These are phyloP conservation scores for Ustilago hordei DNA, from an alignment of 1,284 basidiomycete genomes.

Conservation along the genomic window DNA sequence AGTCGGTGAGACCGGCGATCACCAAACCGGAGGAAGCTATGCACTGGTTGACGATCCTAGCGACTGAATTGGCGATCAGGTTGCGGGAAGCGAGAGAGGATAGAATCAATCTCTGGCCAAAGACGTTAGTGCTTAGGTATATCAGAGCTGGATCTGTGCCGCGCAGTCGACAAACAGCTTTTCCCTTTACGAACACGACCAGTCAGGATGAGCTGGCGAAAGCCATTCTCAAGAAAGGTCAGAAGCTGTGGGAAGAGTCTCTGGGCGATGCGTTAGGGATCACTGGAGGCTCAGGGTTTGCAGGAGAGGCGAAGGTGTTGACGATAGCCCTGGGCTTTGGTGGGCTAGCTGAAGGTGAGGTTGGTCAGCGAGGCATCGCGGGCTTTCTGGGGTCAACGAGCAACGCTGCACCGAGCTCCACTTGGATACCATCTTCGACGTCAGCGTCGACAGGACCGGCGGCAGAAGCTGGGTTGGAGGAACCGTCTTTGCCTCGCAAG, in stretches of 20 bases:
- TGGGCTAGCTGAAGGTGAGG: slow-evolving; percentile 82
- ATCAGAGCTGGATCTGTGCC: slow-evolving; percentile 74
- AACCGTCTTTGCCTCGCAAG: slow-evolving; percentile 24
- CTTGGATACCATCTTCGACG: slow-evolving; percentile 27
- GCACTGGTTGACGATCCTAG: slow-evolving; percentile 90
- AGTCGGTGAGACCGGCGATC: slow-evolving; percentile 62
- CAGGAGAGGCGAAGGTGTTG: slow-evolving; percentile 73
- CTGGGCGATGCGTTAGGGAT: slow-evolving; percentile 71
- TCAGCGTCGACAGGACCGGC: slow-evolving; percentile 51
- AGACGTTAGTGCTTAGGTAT: slow-evolving; percentile 79
- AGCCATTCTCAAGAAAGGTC: slow-evolving; percentile 80
- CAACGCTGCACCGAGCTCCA: slow-evolving; percentile 49
- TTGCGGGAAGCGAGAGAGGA: slow-evolving; percentile 83
- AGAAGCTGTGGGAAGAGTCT: slow-evolving; percentile 88
- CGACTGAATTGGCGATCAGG: slow-evolving; percentile 86
- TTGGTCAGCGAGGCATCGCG: slow-evolving; percentile 86
- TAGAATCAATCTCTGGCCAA: slow-evolving; percentile 82
- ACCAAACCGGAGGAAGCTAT: slow-evolving; percentile 67
- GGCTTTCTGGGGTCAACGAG: slow-evolving; percentile 76
- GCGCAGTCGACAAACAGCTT: slow-evolving; percentile 82
- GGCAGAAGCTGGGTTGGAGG: slow-evolving; percentile 13
- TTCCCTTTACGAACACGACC: slow-evolving; percentile 74
- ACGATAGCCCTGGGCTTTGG: slow-evolving; percentile 83
- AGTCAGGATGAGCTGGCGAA: slow-evolving; percentile 71
- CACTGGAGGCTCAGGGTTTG: slow-evolving; percentile 8